These are phyloP conservation scores for Fusarium albosuccineum DNA, from an alignment of 2,329 filamentous ascomycete species.

Conservation along the genomic window DNA sequence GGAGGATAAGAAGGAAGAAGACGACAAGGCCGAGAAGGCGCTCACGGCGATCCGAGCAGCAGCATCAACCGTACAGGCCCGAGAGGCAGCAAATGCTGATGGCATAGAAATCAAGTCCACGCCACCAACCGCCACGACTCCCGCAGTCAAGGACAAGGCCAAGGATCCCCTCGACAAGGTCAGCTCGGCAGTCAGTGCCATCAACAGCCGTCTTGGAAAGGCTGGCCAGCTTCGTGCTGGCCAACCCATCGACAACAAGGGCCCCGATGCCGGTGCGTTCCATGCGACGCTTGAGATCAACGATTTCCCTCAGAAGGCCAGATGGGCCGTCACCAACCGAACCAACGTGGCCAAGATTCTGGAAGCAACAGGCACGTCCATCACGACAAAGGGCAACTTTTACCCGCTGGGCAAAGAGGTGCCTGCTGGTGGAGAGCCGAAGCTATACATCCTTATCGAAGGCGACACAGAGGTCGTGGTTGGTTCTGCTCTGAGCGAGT, in stretches of 20 bases:
- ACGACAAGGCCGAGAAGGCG: conserved; percentile 78
- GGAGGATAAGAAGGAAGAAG: conserved; percentile 80
- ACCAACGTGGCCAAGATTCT: conserved; percentile 99
- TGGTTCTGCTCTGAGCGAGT: conserved; percentile 88
- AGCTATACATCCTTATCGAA: conserved; percentile 97
- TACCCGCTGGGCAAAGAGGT: conserved; percentile 87
- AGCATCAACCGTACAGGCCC: conserved; percentile 67
- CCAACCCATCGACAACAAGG: conserved; percentile 98
- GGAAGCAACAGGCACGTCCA: conserved; percentile 92
- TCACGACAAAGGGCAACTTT: conserved; percentile 96
- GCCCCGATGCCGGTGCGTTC: conserved; percentile 95
- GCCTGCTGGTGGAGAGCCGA: conserved; percentile 80
- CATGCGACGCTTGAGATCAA: conserved; percentile 99
- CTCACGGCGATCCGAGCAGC: conserved; percentile 74
- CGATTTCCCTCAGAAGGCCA: conserved; percentile 97
- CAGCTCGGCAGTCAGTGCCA: conserved; percentile 88
- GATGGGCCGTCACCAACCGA: conserved; percentile 98
- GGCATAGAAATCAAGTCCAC: conserved; percentile 50
- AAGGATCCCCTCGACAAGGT: conserved; percentile 86
- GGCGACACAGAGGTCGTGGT: conserved; percentile 96
- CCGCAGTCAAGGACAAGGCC: conserved; percentile 67
- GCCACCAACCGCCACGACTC: conserved; percentile 65
- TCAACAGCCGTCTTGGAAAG: conserved; percentile 90
- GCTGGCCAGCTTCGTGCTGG: conserved; percentile 91
- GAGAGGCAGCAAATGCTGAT: conserved; percentile 63